These are phyloP conservation scores for Candida wancherniae DNA, from an alignment of 805 yeast genomes.

Conservation along the genomic window DNA sequence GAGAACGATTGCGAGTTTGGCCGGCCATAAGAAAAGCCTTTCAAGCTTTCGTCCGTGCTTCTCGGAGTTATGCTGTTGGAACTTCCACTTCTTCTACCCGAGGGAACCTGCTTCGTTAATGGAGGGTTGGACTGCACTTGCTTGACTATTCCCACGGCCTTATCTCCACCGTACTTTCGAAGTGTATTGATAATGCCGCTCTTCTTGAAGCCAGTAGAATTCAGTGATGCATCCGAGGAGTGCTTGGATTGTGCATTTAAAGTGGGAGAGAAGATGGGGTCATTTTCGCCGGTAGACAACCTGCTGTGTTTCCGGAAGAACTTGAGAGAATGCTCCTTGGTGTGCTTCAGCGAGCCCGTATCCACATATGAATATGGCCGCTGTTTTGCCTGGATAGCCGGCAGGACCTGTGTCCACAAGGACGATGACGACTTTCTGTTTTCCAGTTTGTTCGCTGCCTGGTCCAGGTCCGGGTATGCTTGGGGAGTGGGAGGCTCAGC, in stretches of 20 bases:
- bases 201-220: constrained; percentile 16
- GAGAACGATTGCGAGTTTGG: no score
- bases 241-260: no score
- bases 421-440: constrained; percentile 31
- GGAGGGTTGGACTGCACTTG: constrained; percentile 17
- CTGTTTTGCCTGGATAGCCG: constrained; percentile 22
- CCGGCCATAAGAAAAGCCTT: no score
- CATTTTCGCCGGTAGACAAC: constrained; percentile 30
- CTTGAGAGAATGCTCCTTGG: constrained; percentile 29
- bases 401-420: constrained; percentile 20
- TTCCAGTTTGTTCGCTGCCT: constrained; percentile 21
- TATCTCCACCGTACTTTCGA: constrained; percentile 38
- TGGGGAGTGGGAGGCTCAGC: constrained; percentile 17
- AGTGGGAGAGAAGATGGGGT: no score
- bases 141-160: constrained; percentile 34
- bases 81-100: constrained; percentile 10
- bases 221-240: no score
- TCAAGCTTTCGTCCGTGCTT: no score
- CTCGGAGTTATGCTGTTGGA: no score
- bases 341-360: constrained; percentile 20
- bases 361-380: constrained; percentile 39
- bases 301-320: constrained; percentile 63
- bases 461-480: constrained; percentile 3
- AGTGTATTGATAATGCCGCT: constrained; percentile 37
- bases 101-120: constrained; percentile 1